These are phyloP conservation scores for Hanseniaspora mollemarum DNA, from an alignment of 805 yeast species.

Conservation along the genomic window DNA sequence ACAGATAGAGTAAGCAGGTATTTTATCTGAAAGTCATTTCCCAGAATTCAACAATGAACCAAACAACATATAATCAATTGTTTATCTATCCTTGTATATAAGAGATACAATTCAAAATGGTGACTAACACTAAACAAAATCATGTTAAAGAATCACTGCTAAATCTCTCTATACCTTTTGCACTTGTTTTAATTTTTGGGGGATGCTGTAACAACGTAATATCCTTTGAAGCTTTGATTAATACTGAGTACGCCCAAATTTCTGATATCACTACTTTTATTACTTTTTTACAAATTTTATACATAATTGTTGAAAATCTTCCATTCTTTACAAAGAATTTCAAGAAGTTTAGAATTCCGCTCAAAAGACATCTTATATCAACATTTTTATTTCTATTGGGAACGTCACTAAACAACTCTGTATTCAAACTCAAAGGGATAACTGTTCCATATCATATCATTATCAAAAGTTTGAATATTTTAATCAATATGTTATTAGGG, in stretches of 20 bases:
- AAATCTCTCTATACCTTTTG: conserved; percentile 18
- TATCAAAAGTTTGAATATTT: conserved; percentile 52
- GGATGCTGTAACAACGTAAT: conserved; percentile 67
- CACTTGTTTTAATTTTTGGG: conserved; percentile 40
- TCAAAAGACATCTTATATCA: conserved; percentile 35
- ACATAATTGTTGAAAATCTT: conserved; percentile 35
- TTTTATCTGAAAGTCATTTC: too few relatives aligned
- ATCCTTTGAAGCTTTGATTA: conserved; percentile 46
- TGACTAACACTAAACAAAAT: not conserved
- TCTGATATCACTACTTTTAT: conserved; percentile 39
- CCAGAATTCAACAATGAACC: too few relatives aligned
- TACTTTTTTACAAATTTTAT: conserved; percentile 48
- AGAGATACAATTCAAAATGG: not conserved
- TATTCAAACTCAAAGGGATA: conserved; percentile 40
- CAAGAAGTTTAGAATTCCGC: conserved; percentile 29
- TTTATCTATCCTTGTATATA: not conserved
- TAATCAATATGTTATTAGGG: conserved; percentile 51
- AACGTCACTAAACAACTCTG: conserved; percentile 47
- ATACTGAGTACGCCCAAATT: conserved; percentile 19
- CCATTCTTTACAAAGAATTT: not conserved
- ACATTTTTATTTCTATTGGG: conserved; percentile 42
- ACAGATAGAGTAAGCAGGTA: too few relatives aligned
- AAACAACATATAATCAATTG: too few relatives aligned
- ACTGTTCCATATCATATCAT: conserved; percentile 59
- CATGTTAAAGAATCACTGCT: not conserved